A percentile compares a stretch with the other conserved stretches of the same genome.
phyloP scores from a whole-genome alignment of 768 basidiomycete genomes.

The Serendipita sp. region DNA sequence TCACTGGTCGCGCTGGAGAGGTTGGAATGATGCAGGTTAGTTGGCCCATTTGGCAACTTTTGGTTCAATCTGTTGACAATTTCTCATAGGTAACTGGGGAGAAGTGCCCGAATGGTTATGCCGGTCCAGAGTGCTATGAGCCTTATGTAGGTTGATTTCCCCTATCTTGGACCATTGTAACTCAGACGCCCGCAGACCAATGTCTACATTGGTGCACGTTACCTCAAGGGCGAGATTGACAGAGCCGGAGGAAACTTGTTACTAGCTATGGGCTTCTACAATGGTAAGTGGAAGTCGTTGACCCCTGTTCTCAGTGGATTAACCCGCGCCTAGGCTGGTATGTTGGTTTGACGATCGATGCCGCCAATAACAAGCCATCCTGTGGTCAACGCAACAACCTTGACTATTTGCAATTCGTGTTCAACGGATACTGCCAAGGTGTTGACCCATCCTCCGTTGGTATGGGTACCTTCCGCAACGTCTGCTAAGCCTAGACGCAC shows the following conservation, averaged over 20 bases:
- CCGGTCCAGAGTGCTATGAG: neutral
- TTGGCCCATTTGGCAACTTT: constrained; percentile 47
- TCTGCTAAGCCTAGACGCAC: neutral
- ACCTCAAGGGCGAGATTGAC: constrained; percentile 34
- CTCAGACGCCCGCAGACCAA: constrained; percentile 30
- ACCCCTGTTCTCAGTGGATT: no score
- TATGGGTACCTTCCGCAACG: constrained; percentile 4
- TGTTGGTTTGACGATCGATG: constrained; percentile 12
- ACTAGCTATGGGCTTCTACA: constrained; percentile 48
- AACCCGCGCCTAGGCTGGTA: constrained; percentile 7
- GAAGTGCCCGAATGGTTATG: constrained; percentile 7
- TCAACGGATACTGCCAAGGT: constrained; percentile 9
- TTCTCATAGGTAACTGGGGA: constrained; percentile 26
- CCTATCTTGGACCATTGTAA: neutral
- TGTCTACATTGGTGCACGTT: constrained; percentile 46
- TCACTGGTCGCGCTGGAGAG: constrained; percentile 61
- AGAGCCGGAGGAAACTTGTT: constrained; percentile 37
- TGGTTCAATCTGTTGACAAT: constrained; percentile 20
- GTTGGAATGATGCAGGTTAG: constrained; percentile 81
- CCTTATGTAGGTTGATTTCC: neutral
- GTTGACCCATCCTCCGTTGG: neutral
- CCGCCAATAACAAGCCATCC: constrained; percentile 13
- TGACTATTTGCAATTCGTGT: constrained; percentile 17
- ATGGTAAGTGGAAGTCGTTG: constrained; percentile 24
- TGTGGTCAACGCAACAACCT: constrained; percentile 20